Evolutionary conservation across 2,329 filamentous ascomycete species (phyloP), one percentile per base, ranked within the genome.

Genomic region (Fusarium sp.): DNA sequence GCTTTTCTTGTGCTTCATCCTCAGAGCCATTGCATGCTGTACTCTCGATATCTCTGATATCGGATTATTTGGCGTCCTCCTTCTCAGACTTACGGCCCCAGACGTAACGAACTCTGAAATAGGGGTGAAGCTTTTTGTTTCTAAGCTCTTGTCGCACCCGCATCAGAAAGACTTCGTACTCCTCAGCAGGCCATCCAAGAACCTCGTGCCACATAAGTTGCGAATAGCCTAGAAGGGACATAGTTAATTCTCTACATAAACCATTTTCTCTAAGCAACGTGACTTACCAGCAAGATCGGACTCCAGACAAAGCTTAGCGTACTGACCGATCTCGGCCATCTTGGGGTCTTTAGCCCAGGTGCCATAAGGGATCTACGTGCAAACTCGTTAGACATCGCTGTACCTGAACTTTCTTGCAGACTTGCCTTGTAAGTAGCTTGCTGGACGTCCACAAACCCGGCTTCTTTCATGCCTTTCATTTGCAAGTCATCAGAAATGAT

Each of bases 141-240:
- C 35, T 12, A 5, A 61, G 35, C 6, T 58, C 55, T 13, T 60
- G 41, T 24, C 48, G 48, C 10, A 58, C 43, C 38, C 54, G 58
- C 39, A 41, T 45, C 6, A 61, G n/a, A 15, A 61, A 61, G 6
- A 49, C 7, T 12, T 61, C 32, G 10, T 48, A 61, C 13, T 54
- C 58, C 1, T 61, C 48, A 0, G 49, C 29, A 2, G 55, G 49
- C 58, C 55, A 61, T n/a, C 60, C 49, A 1, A 60, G 40, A 5
- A 61, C 34, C 22, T 60, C 34, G 6, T 49, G 50, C 55, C 58
- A 61, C 11, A 59, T 28, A n/a, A 61, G 34, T 2, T 60, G 48
- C 3, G 49, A 61, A n/a, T 61, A 61, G 4, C 54, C 57, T 59
- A 3, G 26, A 7, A 26, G 25, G 3, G 1, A 7, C 11, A 7